Evolutionary conservation across 345 rosid species (phyloP).

Genomic region (Citrus inodora): DNA sequence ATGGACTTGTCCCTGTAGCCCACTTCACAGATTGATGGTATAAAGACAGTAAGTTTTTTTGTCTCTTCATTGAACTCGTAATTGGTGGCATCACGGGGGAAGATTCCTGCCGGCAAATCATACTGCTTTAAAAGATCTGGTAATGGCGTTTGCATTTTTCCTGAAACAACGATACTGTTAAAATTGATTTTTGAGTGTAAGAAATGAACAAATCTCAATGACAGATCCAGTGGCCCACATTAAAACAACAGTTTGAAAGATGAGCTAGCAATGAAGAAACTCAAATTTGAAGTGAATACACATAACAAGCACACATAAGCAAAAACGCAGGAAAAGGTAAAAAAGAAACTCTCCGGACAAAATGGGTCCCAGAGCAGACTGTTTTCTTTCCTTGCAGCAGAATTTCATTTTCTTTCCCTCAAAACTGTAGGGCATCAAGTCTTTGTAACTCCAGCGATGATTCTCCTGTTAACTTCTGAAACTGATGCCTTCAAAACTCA

Average conservation of each 20-base stretch:
- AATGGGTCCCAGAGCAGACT: neutral
- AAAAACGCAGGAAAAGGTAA: neutral
- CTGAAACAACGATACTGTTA: conserved; percentile 22
- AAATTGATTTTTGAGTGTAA: neutral
- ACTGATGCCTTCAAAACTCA: neutral
- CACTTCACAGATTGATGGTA: conserved; percentile 80
- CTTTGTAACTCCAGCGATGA: neutral
- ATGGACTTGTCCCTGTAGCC: conserved; percentile 89
- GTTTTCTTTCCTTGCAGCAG: neutral
- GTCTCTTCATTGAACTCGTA: conserved; percentile 93
- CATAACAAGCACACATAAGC: no score
- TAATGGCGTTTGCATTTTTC: conserved; percentile 94
- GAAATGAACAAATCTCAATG: neutral
- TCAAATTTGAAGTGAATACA: neutral
- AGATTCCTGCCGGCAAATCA: conserved; percentile 79
- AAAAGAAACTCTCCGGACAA: neutral
- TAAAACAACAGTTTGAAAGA: neutral
- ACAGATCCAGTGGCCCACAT: neutral
- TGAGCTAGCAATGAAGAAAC: neutral
- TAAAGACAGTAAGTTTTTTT: conserved; percentile 60
- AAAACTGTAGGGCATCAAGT: neutral
- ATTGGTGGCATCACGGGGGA: conserved; percentile 92
- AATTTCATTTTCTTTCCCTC: neutral
- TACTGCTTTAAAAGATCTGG: conserved; percentile 82
- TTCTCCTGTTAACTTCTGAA: neutral